These are phyloP conservation scores for Gracilaria domingensis DNA, from an alignment of 23 red algal species.

Conservation along the genomic window DNA sequence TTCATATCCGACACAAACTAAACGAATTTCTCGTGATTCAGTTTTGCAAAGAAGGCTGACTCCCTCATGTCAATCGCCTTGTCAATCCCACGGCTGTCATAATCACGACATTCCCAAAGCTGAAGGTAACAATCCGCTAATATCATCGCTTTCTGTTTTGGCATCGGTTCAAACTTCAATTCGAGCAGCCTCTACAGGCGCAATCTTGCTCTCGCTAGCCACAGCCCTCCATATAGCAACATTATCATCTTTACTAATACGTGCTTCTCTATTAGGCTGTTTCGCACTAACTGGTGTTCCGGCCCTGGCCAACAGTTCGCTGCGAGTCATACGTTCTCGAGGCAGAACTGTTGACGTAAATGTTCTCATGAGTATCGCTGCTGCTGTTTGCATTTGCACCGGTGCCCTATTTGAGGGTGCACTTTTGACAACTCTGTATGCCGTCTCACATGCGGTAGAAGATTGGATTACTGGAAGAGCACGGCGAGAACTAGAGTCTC, in stretches of 20 bases:
- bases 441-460: constrained; percentile 80
- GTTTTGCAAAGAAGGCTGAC: not conserved
- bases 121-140: constrained; percentile 18
- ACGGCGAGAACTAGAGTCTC: constrained; percentile 68
- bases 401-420: constrained; percentile 81
- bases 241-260: constrained; percentile 6
- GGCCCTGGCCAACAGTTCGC: constrained; percentile 18
- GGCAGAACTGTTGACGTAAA: constrained; percentile 68
- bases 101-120: not conserved
- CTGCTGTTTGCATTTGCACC: constrained; percentile 49
- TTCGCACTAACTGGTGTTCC: constrained; percentile 55
- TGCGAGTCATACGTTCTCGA: constrained; percentile 31
- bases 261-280: constrained; percentile 6
- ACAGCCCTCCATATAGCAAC: constrained; percentile 34
- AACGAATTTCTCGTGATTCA: not conserved
- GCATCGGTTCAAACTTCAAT: constrained; percentile 32
- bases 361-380: constrained; percentile 92
- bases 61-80: constrained; percentile 44
- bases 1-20: not conserved
- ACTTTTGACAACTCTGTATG: constrained; percentile 80
- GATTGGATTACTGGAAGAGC: constrained; percentile 65
- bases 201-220: constrained; percentile 15
- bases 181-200: not conserved
- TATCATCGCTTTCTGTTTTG: not conserved
- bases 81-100: constrained; percentile 9